Evolutionary conservation across 139 green algal species (phyloP).

Genomic region (Spirogloea muscicola): DNA sequence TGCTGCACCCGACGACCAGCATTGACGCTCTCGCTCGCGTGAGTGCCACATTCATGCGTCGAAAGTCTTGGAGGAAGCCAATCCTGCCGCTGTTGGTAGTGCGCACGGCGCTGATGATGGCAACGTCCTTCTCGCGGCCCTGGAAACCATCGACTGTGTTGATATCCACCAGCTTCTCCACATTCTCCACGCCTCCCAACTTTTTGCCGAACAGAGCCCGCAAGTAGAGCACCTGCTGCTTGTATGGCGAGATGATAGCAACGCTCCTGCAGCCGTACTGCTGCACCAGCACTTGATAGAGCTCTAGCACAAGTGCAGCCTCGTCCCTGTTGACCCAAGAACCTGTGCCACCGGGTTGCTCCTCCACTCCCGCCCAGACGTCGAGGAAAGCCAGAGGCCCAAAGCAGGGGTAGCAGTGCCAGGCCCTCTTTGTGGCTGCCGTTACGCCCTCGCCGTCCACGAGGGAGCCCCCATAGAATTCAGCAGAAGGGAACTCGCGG

Average conservation of each 20-base stretch:
- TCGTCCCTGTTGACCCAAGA: slow-evolving; percentile 65
- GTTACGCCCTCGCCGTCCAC: slow-evolving; percentile 41
- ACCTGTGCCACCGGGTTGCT: slow-evolving; percentile 12
- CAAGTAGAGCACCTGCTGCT: slow-evolving; percentile 79
- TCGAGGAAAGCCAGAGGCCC: slow-evolving; percentile 81
- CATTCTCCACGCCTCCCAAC: slow-evolving; percentile 58
- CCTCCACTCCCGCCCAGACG: slow-evolving; percentile 59
- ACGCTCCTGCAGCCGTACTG: slow-evolving; percentile 56
- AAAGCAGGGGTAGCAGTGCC: slow-evolving; percentile 65
- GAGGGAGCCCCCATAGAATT: slow-evolving; percentile 51
- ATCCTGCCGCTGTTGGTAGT: slow-evolving; percentile 30
- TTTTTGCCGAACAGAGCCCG: slow-evolving; percentile 50
- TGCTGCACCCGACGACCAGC: slow-evolving; percentile 57
- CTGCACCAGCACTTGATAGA: slow-evolving; percentile 51
- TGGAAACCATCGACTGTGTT: slow-evolving; percentile 91
- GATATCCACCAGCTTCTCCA: slow-evolving; percentile 75
- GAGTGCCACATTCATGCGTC: slow-evolving; percentile 87
- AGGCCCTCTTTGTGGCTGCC: slow-evolving; percentile 60
- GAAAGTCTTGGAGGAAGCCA: slow-evolving; percentile 67
- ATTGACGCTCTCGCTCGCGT: slow-evolving; percentile 74
- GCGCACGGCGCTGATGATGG: slow-evolving; percentile 63
- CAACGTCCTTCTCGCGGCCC: slow-evolving; percentile 85
- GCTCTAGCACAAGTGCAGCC: slow-evolving; percentile 55
- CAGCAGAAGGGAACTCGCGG: slow-evolving; percentile 45
- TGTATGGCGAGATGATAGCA: slow-evolving; percentile 88